These are phyloP conservation scores for Hypomontagnella submonticulosa DNA, from an alignment of 495 filamentous ascomycete genomes.

Conservation along the genomic window DNA sequence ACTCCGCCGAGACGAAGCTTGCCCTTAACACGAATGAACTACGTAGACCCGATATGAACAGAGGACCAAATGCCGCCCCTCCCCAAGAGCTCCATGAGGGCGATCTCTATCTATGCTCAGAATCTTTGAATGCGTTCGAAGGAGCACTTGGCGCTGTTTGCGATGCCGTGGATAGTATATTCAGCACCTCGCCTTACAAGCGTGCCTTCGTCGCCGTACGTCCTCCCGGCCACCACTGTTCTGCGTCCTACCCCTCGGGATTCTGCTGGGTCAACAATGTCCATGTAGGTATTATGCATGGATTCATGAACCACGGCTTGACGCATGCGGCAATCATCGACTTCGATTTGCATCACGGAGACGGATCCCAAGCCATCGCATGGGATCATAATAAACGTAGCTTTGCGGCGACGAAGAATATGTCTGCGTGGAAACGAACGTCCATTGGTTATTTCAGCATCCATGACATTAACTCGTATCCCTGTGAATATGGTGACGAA, in stretches of 20 bases:
- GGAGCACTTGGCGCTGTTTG: constrained; percentile 89
- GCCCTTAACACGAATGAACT: constrained; percentile 80
- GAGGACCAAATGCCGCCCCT: constrained; percentile 57
- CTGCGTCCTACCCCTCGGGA: constrained; percentile 84
- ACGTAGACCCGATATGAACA: constrained; percentile 65
- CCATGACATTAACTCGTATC: constrained; percentile 98
- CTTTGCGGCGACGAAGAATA: constrained; percentile 69
- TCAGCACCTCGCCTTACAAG: constrained; percentile 67
- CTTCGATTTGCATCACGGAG: constrained; percentile 96
- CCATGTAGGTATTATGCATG: constrained; percentile 94
- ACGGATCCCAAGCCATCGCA: constrained; percentile 91
- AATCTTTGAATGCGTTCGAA: constrained; percentile 87
- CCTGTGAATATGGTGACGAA: constrained; percentile 87
- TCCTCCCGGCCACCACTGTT: constrained; percentile 95
- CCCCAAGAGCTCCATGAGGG: constrained; percentile 75
- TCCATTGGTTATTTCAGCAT: constrained; percentile 94
- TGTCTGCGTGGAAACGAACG: constrained; percentile 76
- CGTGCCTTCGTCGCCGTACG: constrained; percentile 85
- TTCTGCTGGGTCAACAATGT: constrained; percentile 99
- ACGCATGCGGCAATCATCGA: constrained; percentile 97
- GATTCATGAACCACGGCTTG: constrained; percentile 79
- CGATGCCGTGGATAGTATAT: constrained; percentile 89
- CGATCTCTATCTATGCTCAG: constrained; percentile 87
- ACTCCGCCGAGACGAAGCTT: constrained; percentile 76
- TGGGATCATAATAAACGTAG: constrained; percentile 82